Evolutionary conservation across 176 grass and related monocot species (phyloP), one percentile per base, ranked within the genome.

Genomic region (Bolboschoenus planiculmis): DNA sequence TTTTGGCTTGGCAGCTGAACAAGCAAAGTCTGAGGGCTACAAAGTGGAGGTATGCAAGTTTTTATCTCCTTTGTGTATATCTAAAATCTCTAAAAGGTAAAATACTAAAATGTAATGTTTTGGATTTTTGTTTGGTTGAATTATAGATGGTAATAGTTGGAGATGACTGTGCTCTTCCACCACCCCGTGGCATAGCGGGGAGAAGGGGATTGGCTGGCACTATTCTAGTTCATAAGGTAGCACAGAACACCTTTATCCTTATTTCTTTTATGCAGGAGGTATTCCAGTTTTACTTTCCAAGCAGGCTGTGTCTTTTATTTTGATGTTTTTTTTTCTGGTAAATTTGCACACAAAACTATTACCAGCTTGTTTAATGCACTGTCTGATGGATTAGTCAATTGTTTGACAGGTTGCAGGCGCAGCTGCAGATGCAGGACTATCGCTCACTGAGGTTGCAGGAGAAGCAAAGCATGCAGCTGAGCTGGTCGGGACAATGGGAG

Each of bases 1-100:
- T 92, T 99, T 99, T 92, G 97, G 97, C 81, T 88, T 99, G 84
- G 97, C 97, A 74, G 93, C 93, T 85, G 97, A 99, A 84, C 87
- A 99, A 88, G 97, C 97, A 62, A 99, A 99, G 90, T 95, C 97
- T 86, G 93, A 95, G 89, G 97, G 97, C 80, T 99, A 96, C 81
- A 95, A 93, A 86, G 90, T 99, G 48, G 96, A 99, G 97, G 97
- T 99, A 77, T 60, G n/a, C 29, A 78, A 57, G 20, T 61, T 81
- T 50, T 57, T 23, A 81, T 75, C 5, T 79, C 35, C 63, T 84
- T 23, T 30, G 27, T 55, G 26, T 6, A 24, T 20, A 59, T 48
- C 31, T 83, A 37, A 40, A 36, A 60, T 43, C 42, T 18, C 33
- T 81, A 24, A 44, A 82, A 26, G 21, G 10, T 64, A 48, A 64